Evolutionary conservation across 2,329 filamentous ascomycete species (phyloP), one percentile per base, ranked within the genome.

Genomic region (Epichloe sp.): DNA sequence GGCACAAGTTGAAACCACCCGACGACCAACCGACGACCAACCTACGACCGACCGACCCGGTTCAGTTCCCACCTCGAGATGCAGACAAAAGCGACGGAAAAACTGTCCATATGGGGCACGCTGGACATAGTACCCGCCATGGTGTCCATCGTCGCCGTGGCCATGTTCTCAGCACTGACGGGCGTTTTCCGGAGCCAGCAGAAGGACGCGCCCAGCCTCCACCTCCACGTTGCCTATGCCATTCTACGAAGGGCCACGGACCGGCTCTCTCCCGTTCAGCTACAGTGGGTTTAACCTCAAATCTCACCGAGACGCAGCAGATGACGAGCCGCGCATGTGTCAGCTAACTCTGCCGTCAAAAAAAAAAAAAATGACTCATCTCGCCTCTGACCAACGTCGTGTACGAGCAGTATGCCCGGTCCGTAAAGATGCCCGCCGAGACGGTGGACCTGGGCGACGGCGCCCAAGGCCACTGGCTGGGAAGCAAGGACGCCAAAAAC

Each of bases 161-260:
- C 38, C 19, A 7, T 58, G 15, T 35, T 46, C 12, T 51, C 56
- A 0, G 48, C 52, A 8, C 6, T 56, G n/a, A 57, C 55, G 6
- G 56, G 53, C 6, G 31, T 55, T 2, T 53, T 52, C 34, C 51
- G 57, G 14, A 42, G 36, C 37, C 49, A 53, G 5, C 47, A 23
- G n/a, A n/a, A n/a, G 19, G 58, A 58, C 46, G 48, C 57, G 21
- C 56, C 56, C 19, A 60, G 52, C 34, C 49, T 55, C 2, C 50
- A 53, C n/a, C 52, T 60, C 1, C 55, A 60, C 47, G 40, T 60
- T 19, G 57, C 56, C n/a, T 59, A 59, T 47, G 57, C 58, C 1
- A 14, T 57, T 12, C 17, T 59, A 44, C 54, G 58, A 44, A 56
- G 52, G 37, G 49, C 50, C 11, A 55, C 56, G 21, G 4, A 36